Evolutionary conservation across 2,329 filamentous ascomycete genomes (phyloP), one percentile per base, ranked within the genome.

Genomic region (Thermoascus crustaceus): DNA sequence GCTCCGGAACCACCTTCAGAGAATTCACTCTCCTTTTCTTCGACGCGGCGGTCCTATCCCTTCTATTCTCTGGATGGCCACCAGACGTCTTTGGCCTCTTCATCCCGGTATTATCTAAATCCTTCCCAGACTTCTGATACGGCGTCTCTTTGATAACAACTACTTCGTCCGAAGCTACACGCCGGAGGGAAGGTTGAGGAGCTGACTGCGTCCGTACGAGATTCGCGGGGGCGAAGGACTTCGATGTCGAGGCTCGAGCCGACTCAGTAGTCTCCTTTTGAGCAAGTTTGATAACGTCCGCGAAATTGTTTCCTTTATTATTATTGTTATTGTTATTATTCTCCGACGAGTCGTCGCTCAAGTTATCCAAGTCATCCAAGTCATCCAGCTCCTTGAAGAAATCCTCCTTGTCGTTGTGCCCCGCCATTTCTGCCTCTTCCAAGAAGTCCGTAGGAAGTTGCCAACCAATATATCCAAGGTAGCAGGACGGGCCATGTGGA

Each of bases 1-100:
- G 53, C 41, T 76, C 70, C 0, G 75, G 70, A 1, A 73, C 62
- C 13, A 67, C 41, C 32, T 67, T 69, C 14, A 70, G 39, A 2
- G 54, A 40, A 5, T 26, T 64, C 49, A 35, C 63, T 56, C 46
- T 50, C 27, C 47, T 53, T 42, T 42, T 41, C 34, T 35, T 40
- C 2, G 19, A 8, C 11, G 24, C 22, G 4, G 21, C 17, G 4
- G 19, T 14, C n/a, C n/a, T n/a, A n/a, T 17, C 18, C 35, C 33
- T 37, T 32, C 3, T 13, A n/a, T 14, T 10, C 25, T 21, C 32
- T 34, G 14, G 29, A 4, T 16, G 13, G 22, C n/a, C n/a, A 11
- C 3, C 2, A 14, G 16, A 16, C 10, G 27, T 18, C 23, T 13
- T 17, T 23, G 10, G 16, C 7, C 35, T 31, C 11, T 39, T 42